Evolutionary conservation across 306 rosid genomes (phyloP).

Genomic region (Quercus robur): DNA sequence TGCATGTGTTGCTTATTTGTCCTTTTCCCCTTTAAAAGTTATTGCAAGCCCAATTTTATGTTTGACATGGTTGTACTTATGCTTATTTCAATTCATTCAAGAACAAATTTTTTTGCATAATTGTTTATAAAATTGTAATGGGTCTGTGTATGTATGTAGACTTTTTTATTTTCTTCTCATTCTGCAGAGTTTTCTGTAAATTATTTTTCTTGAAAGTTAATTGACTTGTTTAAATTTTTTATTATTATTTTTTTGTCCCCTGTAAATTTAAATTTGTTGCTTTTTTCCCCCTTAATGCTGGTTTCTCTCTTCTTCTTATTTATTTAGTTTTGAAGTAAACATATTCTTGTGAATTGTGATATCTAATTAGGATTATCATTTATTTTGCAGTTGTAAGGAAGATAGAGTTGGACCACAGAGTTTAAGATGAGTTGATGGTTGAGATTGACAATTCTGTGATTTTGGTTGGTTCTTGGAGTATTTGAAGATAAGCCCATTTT

Average conservation of each 20-base stretch:
- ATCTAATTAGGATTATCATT: constrained; percentile 10
- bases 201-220: no score
- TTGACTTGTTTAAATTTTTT: no score
- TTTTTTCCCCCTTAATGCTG: not conserved
- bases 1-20: not conserved
- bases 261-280: no score
- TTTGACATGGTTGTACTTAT: not conserved
- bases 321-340: not conserved
- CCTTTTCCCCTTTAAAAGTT: not conserved
- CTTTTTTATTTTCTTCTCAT: no score
- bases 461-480: constrained; percentile 9
- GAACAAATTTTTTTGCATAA: not conserved
- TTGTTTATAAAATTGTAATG: not conserved
- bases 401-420: constrained; percentile 28
- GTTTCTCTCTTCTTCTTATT: not conserved
- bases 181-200: no score
- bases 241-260: no score
- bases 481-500: constrained; percentile 29
- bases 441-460: constrained; percentile 28
- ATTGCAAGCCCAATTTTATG: not conserved
- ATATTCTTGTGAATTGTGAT: not conserved
- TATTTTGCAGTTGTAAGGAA: constrained; percentile 34
- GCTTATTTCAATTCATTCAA: not conserved
- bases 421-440: constrained; percentile 21
- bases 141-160: not conserved